Percentiles rank a stretch among this genome's conserved stretches.
phyloP scores from a whole-genome alignment of 192 early-diverging fungal genomes.

The Coemansia erecta region DNA sequence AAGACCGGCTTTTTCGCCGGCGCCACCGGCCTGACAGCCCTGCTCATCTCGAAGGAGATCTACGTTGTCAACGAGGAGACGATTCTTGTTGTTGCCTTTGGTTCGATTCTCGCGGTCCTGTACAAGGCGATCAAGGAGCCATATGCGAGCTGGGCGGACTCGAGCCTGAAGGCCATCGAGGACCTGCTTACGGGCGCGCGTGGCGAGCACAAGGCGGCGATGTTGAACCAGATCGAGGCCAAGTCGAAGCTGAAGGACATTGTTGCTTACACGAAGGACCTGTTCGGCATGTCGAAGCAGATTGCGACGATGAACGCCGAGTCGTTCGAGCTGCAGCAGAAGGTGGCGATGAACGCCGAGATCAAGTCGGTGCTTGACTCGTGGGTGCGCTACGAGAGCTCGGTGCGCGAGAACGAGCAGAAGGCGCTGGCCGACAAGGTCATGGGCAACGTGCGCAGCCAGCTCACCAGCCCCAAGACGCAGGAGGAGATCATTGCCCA shows the following conservation, averaged over 20 bases:
- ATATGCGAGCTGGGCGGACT: constrained; percentile 73
- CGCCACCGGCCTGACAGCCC: constrained; percentile 78
- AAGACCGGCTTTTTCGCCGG: constrained; percentile 89
- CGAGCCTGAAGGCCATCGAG: constrained; percentile 72
- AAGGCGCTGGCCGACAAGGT: constrained; percentile 79
- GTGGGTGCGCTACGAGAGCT: constrained; percentile 96
- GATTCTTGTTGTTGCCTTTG: constrained; percentile 76
- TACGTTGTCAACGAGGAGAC: constrained; percentile 95
- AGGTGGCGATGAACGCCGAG: constrained; percentile 73
- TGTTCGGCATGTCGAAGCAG: constrained; percentile 94
- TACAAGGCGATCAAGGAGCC: constrained; percentile 81
- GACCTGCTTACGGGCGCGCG: constrained; percentile 79
- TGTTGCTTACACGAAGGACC: constrained; percentile 87
- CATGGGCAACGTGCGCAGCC: constrained; percentile 64
- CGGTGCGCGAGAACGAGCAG: constrained; percentile 92
- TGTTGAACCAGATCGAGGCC: constrained; percentile 85
- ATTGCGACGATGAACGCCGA: constrained; percentile 92
- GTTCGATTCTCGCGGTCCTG: constrained; percentile 75
- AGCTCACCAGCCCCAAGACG: constrained; percentile 49
- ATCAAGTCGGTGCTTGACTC: constrained; percentile 88
- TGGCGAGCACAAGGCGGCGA: constrained; percentile 87
- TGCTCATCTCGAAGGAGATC: constrained; percentile 95
- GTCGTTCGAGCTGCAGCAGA: constrained; percentile 94
- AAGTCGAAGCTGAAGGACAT: constrained; percentile 91
- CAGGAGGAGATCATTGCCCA: constrained; percentile 53